phyloP scores from a whole-genome alignment of 495 filamentous ascomycete species.

The Xylaria longipes region DNA sequence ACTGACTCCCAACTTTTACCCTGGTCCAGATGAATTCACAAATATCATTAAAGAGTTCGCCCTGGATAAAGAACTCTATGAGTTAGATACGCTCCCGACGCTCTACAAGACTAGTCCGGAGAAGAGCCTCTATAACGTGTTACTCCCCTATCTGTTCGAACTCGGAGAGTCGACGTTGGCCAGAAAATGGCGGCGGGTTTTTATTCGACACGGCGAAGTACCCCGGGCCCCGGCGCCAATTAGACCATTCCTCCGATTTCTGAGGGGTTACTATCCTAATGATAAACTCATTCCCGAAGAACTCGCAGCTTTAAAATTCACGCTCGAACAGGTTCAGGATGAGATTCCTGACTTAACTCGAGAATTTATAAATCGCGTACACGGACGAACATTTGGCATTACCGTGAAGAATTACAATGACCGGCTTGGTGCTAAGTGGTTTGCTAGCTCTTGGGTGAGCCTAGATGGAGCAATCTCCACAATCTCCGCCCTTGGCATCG shows the following conservation, averaged over 20 bases:
- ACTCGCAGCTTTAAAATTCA: slow-evolving; percentile 21
- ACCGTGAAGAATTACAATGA: slow-evolving; percentile 63
- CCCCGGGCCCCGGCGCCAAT: slow-evolving; percentile 35
- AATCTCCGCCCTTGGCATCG: slow-evolving; percentile 68
- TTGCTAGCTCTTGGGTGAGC: slow-evolving; percentile 72
- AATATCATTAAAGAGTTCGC: slow-evolving; percentile 44
- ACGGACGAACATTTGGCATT: slow-evolving; percentile 54
- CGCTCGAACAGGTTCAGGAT: slow-evolving; percentile 26
- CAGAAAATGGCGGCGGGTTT: slow-evolving; percentile 61
- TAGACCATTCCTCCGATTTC: slow-evolving; percentile 44
- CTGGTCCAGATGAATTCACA: slow-evolving; percentile 37
- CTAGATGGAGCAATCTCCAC: slow-evolving; percentile 69
- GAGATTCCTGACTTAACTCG: slow-evolving; percentile 35
- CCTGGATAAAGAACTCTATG: slow-evolving; percentile 34
- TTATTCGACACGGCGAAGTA: slow-evolving; percentile 40
- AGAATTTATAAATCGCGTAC: slow-evolving; percentile 50
- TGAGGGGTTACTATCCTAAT: slow-evolving; percentile 42
- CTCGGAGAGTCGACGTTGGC: slow-evolving; percentile 57
- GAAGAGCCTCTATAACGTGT: slow-evolving; percentile 64
- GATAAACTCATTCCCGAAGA: slow-evolving; percentile 29
- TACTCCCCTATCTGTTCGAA: slow-evolving; percentile 63
- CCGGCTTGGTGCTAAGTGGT: slow-evolving; percentile 69
- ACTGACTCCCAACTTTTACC: slow-evolving; percentile 45
- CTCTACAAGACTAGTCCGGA: slow-evolving; percentile 60
- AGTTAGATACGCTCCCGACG: slow-evolving; percentile 40